These are phyloP conservation scores for Neonectria coccinea DNA, from an alignment of 2,329 filamentous ascomycete species.

Conservation along the genomic window DNA sequence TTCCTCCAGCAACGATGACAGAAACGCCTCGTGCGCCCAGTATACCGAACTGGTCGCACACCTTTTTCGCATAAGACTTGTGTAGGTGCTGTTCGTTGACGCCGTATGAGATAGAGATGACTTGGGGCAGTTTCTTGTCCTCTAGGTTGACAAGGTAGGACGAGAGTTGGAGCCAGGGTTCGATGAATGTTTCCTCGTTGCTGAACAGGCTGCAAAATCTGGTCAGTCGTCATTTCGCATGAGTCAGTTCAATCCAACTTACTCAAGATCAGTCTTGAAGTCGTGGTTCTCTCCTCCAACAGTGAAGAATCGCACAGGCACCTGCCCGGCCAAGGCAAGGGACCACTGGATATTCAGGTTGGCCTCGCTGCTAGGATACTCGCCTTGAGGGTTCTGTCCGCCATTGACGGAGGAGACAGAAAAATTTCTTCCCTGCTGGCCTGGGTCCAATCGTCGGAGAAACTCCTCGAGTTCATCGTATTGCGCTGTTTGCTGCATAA, in stretches of 20 bases:
- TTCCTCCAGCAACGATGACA: conserved; percentile 74
- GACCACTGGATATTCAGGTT: conserved; percentile 55
- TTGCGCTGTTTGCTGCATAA: conserved; percentile 60
- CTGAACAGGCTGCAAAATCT: conserved; percentile 34
- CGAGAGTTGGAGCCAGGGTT: conserved; percentile 75
- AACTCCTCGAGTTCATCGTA: conserved; percentile 68
- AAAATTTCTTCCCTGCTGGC: conserved; percentile 66
- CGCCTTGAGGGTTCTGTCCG: conserved; percentile 63
- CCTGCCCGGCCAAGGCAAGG: conserved; percentile 49
- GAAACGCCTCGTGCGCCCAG: conserved; percentile 75
- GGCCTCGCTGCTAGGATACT: conserved; percentile 48
- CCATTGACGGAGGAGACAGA: conserved; percentile 67
- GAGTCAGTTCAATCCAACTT: conserved; percentile 27
- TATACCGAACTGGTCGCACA: conserved; percentile 70
- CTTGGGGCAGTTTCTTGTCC: conserved; percentile 67
- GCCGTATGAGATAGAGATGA: conserved; percentile 77
- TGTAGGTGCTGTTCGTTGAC: conserved; percentile 75
- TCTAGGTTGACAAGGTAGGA: conserved; percentile 68
- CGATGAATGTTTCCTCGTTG: conserved; percentile 60
- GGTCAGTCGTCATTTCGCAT: neutral
- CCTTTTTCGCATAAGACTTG: conserved; percentile 63
- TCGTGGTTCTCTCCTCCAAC: conserved; percentile 49
- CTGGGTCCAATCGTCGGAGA: conserved; percentile 64
- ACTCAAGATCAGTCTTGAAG: conserved; percentile 52
- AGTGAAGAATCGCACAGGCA: conserved; percentile 51